Percentiles rank a stretch among this genome's conserved stretches.
Conservation (phyloP, 2,329 filamentous ascomycete genomes). For the Helotiales sp. region DNA sequence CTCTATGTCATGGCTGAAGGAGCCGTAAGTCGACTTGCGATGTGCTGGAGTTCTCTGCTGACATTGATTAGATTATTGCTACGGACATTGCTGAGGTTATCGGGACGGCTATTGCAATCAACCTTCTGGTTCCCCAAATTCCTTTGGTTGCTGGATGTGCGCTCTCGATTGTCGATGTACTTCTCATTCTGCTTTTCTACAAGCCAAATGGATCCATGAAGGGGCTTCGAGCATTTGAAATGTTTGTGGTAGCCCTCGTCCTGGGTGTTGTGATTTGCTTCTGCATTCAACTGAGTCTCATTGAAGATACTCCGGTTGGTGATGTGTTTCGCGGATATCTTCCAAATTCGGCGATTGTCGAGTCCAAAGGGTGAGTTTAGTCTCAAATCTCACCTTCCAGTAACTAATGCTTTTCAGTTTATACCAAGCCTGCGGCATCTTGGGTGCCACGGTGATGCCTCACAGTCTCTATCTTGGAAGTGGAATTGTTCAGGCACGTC, state of each 20-base stretch:
- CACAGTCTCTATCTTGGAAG: conserved; percentile 72
- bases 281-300: conserved; percentile 69
- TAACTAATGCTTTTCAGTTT: conserved; percentile 46
- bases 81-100: conserved; percentile 66
- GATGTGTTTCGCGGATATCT: conserved; percentile 70
- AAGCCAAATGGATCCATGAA: conserved; percentile 61
- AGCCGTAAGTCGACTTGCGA: conserved; percentile 44
- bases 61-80: conserved; percentile 53
- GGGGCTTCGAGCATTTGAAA: conserved; percentile 66
- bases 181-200: conserved; percentile 71
- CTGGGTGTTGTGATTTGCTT: conserved; percentile 74
- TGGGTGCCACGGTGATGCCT: conserved; percentile 78
- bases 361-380: conserved; percentile 55
- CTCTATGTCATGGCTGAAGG: conserved; percentile 60
- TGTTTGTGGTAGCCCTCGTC: conserved; percentile 66
- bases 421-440: conserved; percentile 76
- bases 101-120: conserved; percentile 72
- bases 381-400: not conserved
- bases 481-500: conserved; percentile 70
- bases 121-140: conserved; percentile 65
- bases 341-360: conserved; percentile 62
- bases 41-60: conserved; percentile 2
- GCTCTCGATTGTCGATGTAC: conserved; percentile 70
- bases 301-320: conserved; percentile 58
- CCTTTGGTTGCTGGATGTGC: conserved; percentile 72